Percentiles rank a stretch among this genome's conserved stretches.
phyloP scores from a whole-genome alignment of 2,329 filamentous ascomycete species.

The Aspergillus sp. region DNA sequence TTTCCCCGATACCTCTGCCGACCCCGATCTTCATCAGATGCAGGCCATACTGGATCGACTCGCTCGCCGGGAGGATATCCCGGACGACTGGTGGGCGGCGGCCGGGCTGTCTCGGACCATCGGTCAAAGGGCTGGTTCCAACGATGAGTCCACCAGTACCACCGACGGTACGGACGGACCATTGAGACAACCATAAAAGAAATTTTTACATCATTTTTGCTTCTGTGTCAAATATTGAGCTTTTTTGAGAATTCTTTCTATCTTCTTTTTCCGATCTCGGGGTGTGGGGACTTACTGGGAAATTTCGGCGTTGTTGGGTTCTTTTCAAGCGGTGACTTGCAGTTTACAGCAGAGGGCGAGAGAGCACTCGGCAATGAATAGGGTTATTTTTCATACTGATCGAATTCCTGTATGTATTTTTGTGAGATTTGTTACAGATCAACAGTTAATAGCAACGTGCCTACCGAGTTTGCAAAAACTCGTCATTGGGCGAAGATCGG shows the following conservation, averaged over 20 bases:
- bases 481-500: neutral
- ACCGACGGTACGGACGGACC: slow-evolving; percentile 21
- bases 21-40: slow-evolving; percentile 59
- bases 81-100: slow-evolving; percentile 78
- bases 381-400: neutral
- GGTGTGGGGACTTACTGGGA: slow-evolving; percentile 9
- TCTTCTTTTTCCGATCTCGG: neutral
- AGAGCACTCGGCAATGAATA: neutral
- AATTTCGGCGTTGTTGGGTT: slow-evolving; percentile 9
- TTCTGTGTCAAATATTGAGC: slow-evolving; percentile 16
- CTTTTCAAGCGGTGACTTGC: neutral
- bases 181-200: slow-evolving; percentile 9
- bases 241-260: neutral
- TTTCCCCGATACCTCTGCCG: slow-evolving; percentile 28
- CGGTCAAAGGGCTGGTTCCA: slow-evolving; percentile 28
- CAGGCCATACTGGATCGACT: slow-evolving; percentile 71
- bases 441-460: neutral
- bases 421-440: neutral
- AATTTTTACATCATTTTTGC: slow-evolving; percentile 7
- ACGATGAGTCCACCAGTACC: slow-evolving; percentile 21
- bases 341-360: neutral
- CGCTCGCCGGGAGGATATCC: slow-evolving; percentile 70
- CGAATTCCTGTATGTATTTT: slow-evolving; percentile 5
- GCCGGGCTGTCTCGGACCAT: slow-evolving; percentile 63
- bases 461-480: neutral